A percentile compares a stretch with the other conserved stretches of the same genome.
These are phyloP conservation scores for Lentinula raphanica DNA, from an alignment of 768 basidiomycete species.

Conservation along the genomic window DNA sequence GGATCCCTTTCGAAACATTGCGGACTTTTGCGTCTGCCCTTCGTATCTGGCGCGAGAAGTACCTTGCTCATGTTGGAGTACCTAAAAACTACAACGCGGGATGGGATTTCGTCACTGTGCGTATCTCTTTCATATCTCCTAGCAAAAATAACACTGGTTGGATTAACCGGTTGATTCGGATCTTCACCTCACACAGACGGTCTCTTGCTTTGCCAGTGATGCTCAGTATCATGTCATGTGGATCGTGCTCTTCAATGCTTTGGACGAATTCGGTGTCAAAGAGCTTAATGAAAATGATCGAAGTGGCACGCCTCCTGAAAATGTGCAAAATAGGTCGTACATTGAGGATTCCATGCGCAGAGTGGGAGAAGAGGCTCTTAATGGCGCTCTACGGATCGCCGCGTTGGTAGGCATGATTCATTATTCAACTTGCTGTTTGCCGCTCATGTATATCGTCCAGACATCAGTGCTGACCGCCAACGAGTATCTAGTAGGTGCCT, in stretches of 20 bases:
- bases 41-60: slow-evolving; percentile 69
- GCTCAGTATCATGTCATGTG: slow-evolving; percentile 91
- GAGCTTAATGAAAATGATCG: slow-evolving; percentile 54
- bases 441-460: slow-evolving; percentile 26
- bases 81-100: slow-evolving; percentile 77
- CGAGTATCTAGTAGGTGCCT: slow-evolving; percentile 68
- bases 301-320: slow-evolving; percentile 26
- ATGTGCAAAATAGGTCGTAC: slow-evolving; percentile 35
- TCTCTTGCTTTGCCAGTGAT: slow-evolving; percentile 69
- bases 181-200: slow-evolving; percentile 27
- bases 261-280: slow-evolving; percentile 81
- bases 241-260: slow-evolving; percentile 75
- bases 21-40: slow-evolving; percentile 51
- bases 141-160: background rate
- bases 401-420: slow-evolving; percentile 62
- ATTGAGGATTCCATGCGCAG: slow-evolving; percentile 64
- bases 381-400: slow-evolving; percentile 82
- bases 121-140: background rate
- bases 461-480: slow-evolving; percentile 81
- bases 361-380: slow-evolving; percentile 75
- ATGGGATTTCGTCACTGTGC: slow-evolving; percentile 82
- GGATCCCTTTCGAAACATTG: slow-evolving; percentile 68
- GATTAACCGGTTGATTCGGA: slow-evolving; percentile 1
- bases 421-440: background rate
- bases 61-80: slow-evolving; percentile 76